phyloP scores from a whole-genome alignment of 495 filamentous ascomycete genomes.

The Tuber microsphaerosporum region DNA sequence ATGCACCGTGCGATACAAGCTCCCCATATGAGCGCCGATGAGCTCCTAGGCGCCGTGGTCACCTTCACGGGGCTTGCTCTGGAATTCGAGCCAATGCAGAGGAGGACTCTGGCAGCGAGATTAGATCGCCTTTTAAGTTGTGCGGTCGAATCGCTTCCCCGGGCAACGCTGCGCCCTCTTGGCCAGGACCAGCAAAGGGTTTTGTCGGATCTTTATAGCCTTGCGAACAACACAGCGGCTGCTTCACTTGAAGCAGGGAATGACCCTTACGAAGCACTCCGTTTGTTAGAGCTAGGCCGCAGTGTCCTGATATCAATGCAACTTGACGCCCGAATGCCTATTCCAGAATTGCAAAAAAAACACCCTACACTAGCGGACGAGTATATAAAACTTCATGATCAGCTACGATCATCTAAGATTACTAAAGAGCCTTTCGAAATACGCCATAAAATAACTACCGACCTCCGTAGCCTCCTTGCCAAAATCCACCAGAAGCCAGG shows the following conservation, averaged over 20 bases:
- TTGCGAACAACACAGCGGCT: conserved; percentile 33
- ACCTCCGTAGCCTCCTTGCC: not conserved
- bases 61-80: not conserved
- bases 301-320: conserved; percentile 34
- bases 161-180: not conserved
- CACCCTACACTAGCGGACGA: conserved; percentile 16
- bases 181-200: conserved; percentile 32
- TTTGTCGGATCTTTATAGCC: conserved; percentile 24
- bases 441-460: not conserved
- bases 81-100: not conserved
- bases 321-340: conserved; percentile 35
- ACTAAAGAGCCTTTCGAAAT: not conserved
- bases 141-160: not conserved
- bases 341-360: conserved; percentile 16
- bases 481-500: not conserved
- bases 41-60: not conserved
- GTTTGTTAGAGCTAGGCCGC: conserved; percentile 38
- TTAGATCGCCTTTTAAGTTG: not conserved
- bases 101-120: not conserved
- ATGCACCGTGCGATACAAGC: not conserved
- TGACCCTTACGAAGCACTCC: conserved; percentile 25
- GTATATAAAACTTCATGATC: conserved; percentile 5
- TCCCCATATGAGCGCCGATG: not conserved
- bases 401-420: conserved; percentile 12
- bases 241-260: conserved; percentile 28